Evolutionary conservation across 208 protist genomes (phyloP).

Genomic region (Leishmania turanica): DNA sequence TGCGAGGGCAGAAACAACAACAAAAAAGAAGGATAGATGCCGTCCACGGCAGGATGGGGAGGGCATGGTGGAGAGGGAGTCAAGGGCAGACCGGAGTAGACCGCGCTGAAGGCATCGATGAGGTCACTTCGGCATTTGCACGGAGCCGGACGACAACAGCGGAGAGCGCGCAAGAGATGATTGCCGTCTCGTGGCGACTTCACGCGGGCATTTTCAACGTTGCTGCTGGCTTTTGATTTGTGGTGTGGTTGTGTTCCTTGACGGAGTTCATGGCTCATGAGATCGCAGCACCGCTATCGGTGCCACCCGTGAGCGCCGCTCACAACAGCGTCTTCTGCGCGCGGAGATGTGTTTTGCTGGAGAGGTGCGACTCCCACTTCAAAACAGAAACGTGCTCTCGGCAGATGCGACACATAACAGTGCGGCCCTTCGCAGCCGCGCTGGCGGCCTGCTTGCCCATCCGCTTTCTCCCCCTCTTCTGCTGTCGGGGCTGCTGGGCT

Average conservation of each 20-base stretch:
- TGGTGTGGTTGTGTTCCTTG: neutral
- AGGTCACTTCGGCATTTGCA: neutral
- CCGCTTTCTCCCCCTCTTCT: neutral
- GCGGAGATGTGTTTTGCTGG: constrained; percentile 33
- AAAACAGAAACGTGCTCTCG: constrained; percentile 48
- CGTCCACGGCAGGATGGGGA: neutral
- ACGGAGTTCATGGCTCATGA: neutral
- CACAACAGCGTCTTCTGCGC: constrained; percentile 8
- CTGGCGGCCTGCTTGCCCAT: neutral
- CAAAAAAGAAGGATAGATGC: neutral
- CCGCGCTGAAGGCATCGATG: neutral
- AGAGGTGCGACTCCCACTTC: constrained; percentile 54
- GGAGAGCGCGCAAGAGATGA: neutral
- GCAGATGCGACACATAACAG: constrained; percentile 79
- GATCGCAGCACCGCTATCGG: neutral
- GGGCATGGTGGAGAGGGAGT: neutral
- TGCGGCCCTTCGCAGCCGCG: constrained; percentile 31
- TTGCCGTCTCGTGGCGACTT: neutral
- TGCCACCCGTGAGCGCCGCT: neutral
- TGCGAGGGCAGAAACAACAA: neutral
- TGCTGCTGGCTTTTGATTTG: neutral
- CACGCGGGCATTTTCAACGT: no score
- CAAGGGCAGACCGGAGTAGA: no score
- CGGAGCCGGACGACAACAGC: neutral
- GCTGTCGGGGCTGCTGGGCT: constrained; percentile 18